Base-by-base conservation (phyloP, 108 stramenopile genomes). In the Stephanodiscus triporus region DNA sequence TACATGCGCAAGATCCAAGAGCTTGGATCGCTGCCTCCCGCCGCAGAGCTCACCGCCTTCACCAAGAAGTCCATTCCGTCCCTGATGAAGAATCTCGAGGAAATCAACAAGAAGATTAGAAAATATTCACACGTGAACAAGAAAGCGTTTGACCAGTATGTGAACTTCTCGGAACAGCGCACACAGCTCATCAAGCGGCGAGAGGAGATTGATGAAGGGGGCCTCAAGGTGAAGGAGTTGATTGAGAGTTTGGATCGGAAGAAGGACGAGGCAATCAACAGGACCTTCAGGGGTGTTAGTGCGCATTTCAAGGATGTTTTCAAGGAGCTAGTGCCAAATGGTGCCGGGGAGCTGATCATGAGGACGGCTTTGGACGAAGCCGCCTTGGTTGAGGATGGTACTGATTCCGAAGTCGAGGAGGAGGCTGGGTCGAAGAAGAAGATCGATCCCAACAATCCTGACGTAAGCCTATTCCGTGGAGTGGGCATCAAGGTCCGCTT, bases 261-360 rank as follows among this genome's bases (percentile, higher is more conserved):
- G 86, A 99, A 99, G 81, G 98, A 99, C 64, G 98, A 99, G 84
- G 98, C 98, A 40, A 99, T 99, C 80, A 93, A 97, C 49, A 88
- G 98, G 36, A 99, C 98, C 6, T 99, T 99, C 81, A 85, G 94
- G 17, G 97, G 96, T 37, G 98, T 98, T 14, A 95, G 95, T 82
- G 92, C 88, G 22, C 97, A 99, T 76, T 99, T 99, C 87, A 86
- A 88, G 54, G 93, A 97, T 37, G 97, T 99, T 0, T 99, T 99
- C 83, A 87, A 91, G 61, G 98, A 98, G 85, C 94, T 99, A 13
- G 97, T 98, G 23, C 99, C 99, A 14, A 79, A 86, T 49, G 99
- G 99, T 29, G 85, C 85, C 45, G 99, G 97, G 13, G 85, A 95
- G 77, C 90, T 99, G 56, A 85, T 98, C 62, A 97, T 99, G 95